phyloP scores from a whole-genome alignment of 768 basidiomycete genomes.

The Inosperma sp. region DNA sequence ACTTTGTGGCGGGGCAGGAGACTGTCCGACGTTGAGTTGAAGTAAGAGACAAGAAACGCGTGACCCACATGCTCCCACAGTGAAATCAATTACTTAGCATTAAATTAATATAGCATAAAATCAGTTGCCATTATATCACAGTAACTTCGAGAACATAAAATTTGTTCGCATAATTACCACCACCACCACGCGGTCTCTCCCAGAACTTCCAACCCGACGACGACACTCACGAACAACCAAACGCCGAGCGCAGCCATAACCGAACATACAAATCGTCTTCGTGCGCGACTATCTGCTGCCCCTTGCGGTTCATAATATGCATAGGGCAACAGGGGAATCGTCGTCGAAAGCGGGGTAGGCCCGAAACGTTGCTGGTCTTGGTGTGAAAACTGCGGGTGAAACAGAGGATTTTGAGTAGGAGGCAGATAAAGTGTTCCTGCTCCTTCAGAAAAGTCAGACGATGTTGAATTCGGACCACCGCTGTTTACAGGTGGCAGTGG shows the following conservation, averaged over 20 bases:
- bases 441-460: too few species aligned
- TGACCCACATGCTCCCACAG: constrained; percentile 7
- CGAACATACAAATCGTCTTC: constrained; percentile 34
- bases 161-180: constrained; percentile 6
- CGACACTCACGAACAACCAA: constrained; percentile 25
- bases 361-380: constrained; percentile 18
- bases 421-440: too few species aligned
- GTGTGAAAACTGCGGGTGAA: constrained; percentile 5
- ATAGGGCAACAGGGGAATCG: constrained; percentile 29
- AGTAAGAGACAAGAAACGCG: constrained; percentile 6
- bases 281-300: constrained; percentile 34
- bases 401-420: too few species aligned
- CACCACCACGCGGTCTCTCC: constrained; percentile 16
- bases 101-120: constrained; percentile 2
- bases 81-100: too few species aligned
- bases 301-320: constrained; percentile 35
- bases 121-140: constrained; percentile 1
- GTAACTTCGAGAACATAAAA: background rate
- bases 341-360: constrained; percentile 21
- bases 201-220: constrained; percentile 27
- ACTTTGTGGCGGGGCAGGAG: background rate
- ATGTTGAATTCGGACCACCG: too few species aligned
- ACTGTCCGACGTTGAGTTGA: constrained; percentile 4
- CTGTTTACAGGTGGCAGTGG: constrained; percentile 3
- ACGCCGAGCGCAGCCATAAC: constrained; percentile 28